Evolutionary conservation across 805 yeast genomes (phyloP).

Genomic region (Yarrowia sp.): DNA sequence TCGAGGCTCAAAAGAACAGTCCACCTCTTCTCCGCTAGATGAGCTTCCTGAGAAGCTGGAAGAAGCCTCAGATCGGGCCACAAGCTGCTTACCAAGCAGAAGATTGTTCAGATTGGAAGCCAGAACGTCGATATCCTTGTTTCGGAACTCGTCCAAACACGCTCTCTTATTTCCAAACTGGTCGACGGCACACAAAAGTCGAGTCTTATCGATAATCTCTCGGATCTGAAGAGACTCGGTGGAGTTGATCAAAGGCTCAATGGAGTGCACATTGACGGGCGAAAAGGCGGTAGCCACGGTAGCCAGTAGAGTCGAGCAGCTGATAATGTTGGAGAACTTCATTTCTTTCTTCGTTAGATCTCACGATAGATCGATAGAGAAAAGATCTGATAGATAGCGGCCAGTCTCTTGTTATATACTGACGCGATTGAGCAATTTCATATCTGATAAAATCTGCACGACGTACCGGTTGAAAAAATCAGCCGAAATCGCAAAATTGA

Average conservation of each 20-base stretch:
- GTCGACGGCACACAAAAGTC: slow-evolving; percentile 29
- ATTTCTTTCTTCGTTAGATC: not conserved
- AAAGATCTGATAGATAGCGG: slow-evolving; percentile 21
- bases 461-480: not conserved
- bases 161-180: slow-evolving; percentile 5
- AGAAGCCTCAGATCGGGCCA: slow-evolving; percentile 15
- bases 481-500: not conserved
- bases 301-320: not conserved
- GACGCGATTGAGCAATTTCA: slow-evolving; percentile 3
- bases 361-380: not conserved
- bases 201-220: slow-evolving; percentile 16
- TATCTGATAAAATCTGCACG: not conserved
- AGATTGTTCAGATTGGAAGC: slow-evolving; percentile 19
- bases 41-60: not conserved
- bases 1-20: slow-evolving; percentile 40
- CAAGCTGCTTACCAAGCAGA: slow-evolving; percentile 28
- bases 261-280: slow-evolving; percentile 27
- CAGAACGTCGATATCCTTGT: slow-evolving; percentile 1
- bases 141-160: not conserved
- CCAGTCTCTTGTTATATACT: not conserved
- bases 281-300: slow-evolving; percentile 1
- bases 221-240: slow-evolving; percentile 14
- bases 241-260: slow-evolving; percentile 23
- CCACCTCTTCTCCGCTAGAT: slow-evolving; percentile 2
- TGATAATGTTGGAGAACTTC: not conserved